Evolutionary conservation across 352 stramenopile genomes (phyloP).

Genomic region (Phytophthora syringae): DNA sequence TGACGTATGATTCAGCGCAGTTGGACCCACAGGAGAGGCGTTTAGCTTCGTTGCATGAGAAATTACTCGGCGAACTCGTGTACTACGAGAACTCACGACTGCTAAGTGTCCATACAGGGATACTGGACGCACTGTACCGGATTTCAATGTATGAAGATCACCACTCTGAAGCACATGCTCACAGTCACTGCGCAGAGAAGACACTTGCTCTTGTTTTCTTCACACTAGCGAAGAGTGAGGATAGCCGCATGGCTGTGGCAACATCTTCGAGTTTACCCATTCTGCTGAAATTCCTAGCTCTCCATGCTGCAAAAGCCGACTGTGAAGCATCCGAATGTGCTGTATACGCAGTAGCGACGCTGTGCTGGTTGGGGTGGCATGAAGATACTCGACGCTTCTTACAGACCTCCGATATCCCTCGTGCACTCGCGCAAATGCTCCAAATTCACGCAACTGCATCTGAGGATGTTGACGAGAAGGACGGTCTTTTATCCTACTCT

Average conservation of each 20-base stretch:
- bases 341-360: conserved; percentile 48
- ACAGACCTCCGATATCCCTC: conserved; percentile 40
- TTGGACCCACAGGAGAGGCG: conserved; percentile 4
- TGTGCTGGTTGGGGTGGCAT: conserved; percentile 72
- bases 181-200: conserved; percentile 25
- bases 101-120: conserved; percentile 56
- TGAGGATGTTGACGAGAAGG: not conserved
- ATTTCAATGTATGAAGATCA: conserved; percentile 29
- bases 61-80: conserved; percentile 55
- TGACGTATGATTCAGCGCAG: conserved; percentile 41
- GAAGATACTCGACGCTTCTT: conserved; percentile 49
- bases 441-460: conserved; percentile 18
- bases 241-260: conserved; percentile 51
- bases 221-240: conserved; percentile 51
- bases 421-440: conserved; percentile 45
- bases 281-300: conserved; percentile 42
- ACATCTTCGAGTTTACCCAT: conserved; percentile 44
- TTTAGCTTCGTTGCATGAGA: conserved; percentile 43
- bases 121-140: conserved; percentile 54
- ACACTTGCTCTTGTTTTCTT: conserved; percentile 62
- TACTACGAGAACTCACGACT: conserved; percentile 60
- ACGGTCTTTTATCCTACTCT: conserved; percentile 23
- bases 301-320: conserved; percentile 27
- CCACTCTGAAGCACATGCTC: not conserved
- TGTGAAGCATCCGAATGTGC: conserved; percentile 40